Evolutionary conservation across 371 early-diverging fungal species (phyloP), one percentile per base, ranked within the genome.

Genomic region (Lichtheimia ramosa): DNA sequence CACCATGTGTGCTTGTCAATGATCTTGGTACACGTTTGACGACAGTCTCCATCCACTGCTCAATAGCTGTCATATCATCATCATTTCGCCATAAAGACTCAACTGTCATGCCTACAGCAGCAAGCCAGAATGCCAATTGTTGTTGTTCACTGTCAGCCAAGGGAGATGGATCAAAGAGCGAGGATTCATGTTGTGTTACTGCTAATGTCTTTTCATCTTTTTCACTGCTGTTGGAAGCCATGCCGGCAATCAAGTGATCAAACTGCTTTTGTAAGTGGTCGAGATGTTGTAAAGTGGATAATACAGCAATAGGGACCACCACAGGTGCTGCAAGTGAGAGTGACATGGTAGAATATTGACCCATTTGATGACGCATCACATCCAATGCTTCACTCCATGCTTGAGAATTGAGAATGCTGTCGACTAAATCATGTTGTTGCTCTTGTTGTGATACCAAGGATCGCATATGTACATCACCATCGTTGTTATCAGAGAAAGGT

Each of bases 1-100:
- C 41, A 27, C 54, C 51, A 58, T 8, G 64, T n/a, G 15, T 20
- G 39, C 42, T 54, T 7, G 50, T 65, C 52, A 70, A 42, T 3
- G 69, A 66, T 3, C 67, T 66, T 21, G 72, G 76, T 5, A 74
- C 62, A 18, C 66, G 61, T 24, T 62, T 63, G n/a, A 67, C 55
- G 1, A 74, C 54, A 3, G 51, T 54, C 14, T 59, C 42, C 41
- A 70, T 50, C 41, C 59, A 61, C 23, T 52, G 52, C 21, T 73
- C 73, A 34, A 34, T 34, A 8, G 34, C 34, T 5, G 63, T 66
- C 2, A 54, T 41, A 5, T 65, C 61, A 1, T 51, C 18, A 3
- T 72, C 59, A 46, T 67, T 61, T 25, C 59, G 62, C 75, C 79
- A 78, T 7, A 78, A 25, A 5, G 65, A 59, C 61, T 75, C 73